A percentile compares a stretch with the other conserved stretches of the same genome.
phyloP scores from a whole-genome alignment of 1,284 basidiomycete species.

The Mycena sp. region DNA sequence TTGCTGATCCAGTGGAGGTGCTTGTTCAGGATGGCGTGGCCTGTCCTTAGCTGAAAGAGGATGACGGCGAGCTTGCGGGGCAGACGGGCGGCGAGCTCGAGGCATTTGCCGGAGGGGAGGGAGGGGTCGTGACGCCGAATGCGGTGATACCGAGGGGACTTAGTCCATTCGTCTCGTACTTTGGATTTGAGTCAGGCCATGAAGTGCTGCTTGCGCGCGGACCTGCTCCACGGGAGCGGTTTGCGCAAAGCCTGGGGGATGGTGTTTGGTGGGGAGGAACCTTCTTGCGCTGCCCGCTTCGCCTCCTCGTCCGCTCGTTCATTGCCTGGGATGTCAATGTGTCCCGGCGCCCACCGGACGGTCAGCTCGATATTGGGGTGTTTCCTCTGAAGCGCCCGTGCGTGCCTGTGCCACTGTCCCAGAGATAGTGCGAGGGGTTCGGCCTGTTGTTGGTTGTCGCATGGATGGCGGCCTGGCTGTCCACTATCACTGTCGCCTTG shows the following conservation, averaged over 20 bases:
- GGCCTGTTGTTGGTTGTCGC: constrained; percentile 6
- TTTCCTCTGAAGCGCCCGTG: neutral
- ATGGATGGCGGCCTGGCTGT: constrained; percentile 33
- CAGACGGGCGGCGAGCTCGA: neutral
- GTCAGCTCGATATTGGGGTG: neutral
- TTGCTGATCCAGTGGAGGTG: constrained; percentile 19
- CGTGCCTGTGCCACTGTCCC: constrained; percentile 6
- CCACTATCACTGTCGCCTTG: constrained; percentile 16
- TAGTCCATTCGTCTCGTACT: neutral
- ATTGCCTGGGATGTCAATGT: constrained; percentile 21
- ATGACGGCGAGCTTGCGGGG: constrained; percentile 26
- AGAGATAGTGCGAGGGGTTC: constrained; percentile 8
- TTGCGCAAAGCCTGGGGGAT: neutral
- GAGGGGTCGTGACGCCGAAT: constrained; percentile 10
- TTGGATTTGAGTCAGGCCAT: neutral
- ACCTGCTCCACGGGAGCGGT: neutral
- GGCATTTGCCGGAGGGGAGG: constrained; percentile 1
- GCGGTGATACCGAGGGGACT: neutral
- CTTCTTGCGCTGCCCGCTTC: constrained; percentile 2
- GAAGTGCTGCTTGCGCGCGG: neutral
- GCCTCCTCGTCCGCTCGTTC: constrained; percentile 20
- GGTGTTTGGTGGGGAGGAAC: neutral
- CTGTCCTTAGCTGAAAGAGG: constrained; percentile 30
- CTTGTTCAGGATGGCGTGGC: too few species aligned
- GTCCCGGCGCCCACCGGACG: constrained; percentile 33